Conservation (phyloP, 148 eudicot species). For the Heliosperma pusillum region DNA sequence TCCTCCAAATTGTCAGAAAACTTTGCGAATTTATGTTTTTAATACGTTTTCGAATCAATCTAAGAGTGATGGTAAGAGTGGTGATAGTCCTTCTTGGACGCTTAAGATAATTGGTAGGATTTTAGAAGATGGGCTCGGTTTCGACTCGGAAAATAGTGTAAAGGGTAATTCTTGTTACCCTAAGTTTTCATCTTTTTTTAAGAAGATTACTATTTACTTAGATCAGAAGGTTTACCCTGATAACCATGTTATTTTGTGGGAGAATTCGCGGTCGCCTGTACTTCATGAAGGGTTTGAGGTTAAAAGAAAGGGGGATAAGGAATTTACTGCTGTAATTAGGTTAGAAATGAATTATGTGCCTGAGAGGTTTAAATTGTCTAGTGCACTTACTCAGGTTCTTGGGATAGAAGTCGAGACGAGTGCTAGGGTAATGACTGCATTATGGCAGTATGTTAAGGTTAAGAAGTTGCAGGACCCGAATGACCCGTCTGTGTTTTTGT, state of each 20-base stretch:
- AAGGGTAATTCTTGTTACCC: conserved; percentile 38
- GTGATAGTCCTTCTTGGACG: conserved; percentile 79
- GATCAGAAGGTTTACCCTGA: conserved; percentile 86
- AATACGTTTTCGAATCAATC: conserved; percentile 76
- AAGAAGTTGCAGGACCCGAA: conserved; percentile 72
- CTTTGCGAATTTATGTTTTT: conserved; percentile 68
- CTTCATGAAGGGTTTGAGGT: conserved; percentile 90
- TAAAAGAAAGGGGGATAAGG: conserved; percentile 90
- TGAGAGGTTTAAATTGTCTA: conserved; percentile 70
- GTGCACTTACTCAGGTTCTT: conserved; percentile 64
- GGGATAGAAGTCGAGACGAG: conserved; percentile 89
- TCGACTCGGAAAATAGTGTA: conserved; percentile 25
- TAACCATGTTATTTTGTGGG: conserved; percentile 78
- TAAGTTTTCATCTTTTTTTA: conserved; percentile 80
- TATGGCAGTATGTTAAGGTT: conserved; percentile 84
- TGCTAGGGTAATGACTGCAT: conserved; percentile 64
- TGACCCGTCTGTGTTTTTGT: conserved; percentile 66
- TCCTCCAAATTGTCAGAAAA: conserved; percentile 59
- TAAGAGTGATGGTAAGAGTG: conserved; percentile 30
- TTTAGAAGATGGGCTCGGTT: conserved; percentile 53
- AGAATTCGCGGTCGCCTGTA: conserved; percentile 63
- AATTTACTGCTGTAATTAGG: conserved; percentile 76
- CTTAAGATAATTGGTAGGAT: conserved; percentile 77
- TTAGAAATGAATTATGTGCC: conserved; percentile 80
- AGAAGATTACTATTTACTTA: conserved; percentile 77